Evolutionary conservation across 225 moss, liverwort and hornwort species (phyloP).

Genomic region (Neckera pumila): DNA sequence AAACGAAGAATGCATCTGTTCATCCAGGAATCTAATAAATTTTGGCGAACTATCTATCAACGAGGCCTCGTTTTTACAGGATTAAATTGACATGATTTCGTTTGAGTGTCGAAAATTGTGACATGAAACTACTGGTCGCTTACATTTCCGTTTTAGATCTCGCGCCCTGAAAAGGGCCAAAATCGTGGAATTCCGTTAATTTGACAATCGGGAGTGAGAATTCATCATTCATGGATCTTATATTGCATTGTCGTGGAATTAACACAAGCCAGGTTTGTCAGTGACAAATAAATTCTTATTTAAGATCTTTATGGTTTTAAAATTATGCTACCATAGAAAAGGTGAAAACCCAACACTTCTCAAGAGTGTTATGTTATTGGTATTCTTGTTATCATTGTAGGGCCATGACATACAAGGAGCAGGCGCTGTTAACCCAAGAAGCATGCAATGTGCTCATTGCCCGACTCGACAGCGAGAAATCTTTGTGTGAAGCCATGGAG

Average conservation of each 20-base stretch:
- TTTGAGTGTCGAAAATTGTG: neutral
- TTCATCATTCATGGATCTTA: neutral
- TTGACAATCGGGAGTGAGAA: neutral
- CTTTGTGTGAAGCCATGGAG: slow-evolving; percentile 26
- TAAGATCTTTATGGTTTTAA: neutral
- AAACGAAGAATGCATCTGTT: neutral
- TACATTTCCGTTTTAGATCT: neutral
- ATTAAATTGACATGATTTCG: neutral
- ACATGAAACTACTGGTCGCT: neutral
- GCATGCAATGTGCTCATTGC: slow-evolving; percentile 40
- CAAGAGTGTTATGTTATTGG: neutral
- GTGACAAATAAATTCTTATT: neutral
- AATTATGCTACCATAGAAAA: neutral
- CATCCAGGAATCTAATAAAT: neutral
- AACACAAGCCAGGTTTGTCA: neutral
- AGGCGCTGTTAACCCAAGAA: slow-evolving; percentile 39
- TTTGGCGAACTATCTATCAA: neutral
- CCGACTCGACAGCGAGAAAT: slow-evolving; percentile 36
- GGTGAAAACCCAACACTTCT: neutral
- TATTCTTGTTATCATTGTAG: neutral
- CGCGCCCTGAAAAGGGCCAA: too few relatives aligned
- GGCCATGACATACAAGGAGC: slow-evolving; percentile 39
- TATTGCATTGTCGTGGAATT: neutral
- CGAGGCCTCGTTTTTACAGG: neutral
- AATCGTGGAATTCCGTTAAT: neutral